These are phyloP conservation scores for Hypoxylon sp. DNA, from an alignment of 2,329 filamentous ascomycete genomes.

Conservation along the genomic window DNA sequence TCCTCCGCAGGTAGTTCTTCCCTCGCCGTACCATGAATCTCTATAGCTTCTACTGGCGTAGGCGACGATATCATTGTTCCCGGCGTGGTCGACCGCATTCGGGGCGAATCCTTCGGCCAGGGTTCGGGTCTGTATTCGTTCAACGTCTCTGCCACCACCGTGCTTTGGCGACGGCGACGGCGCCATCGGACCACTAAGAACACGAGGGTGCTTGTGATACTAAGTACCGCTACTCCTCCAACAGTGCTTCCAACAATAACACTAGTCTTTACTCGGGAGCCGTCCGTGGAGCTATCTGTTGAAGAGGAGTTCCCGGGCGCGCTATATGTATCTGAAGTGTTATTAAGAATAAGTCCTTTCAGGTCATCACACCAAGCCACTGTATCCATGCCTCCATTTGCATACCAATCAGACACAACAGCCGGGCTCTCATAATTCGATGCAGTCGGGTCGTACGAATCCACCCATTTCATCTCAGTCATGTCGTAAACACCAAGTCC, in stretches of 20 bases:
- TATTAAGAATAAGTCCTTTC: constrained; percentile 49
- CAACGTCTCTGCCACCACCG: constrained; percentile 36
- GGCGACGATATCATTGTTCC: constrained; percentile 31
- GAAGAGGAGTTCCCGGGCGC: constrained; percentile 23
- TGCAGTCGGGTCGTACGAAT: constrained; percentile 55
- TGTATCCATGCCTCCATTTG: constrained; percentile 48
- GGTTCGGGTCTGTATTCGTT: constrained; percentile 52
- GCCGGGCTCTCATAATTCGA: constrained; percentile 55
- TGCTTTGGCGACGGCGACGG: constrained; percentile 22
- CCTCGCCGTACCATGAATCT: constrained; percentile 34
- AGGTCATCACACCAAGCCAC: constrained; percentile 51
- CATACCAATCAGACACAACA: constrained; percentile 56
- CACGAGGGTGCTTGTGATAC: constrained; percentile 26
- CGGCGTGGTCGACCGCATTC: constrained; percentile 38
- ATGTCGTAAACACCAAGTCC: constrained; percentile 60
- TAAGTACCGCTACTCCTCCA: constrained; percentile 44
- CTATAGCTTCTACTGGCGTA: constrained; percentile 36
- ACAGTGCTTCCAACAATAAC: constrained; percentile 49
- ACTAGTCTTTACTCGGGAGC: constrained; percentile 28
- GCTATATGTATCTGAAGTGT: constrained; percentile 34
- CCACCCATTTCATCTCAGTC: constrained; percentile 55
- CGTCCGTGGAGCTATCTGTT: constrained; percentile 13
- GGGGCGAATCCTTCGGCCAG: constrained; percentile 46
- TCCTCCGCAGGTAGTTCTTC: constrained; percentile 46
- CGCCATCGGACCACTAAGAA: constrained; percentile 38